phyloP scores from a whole-genome alignment of 2,329 filamentous ascomycete genomes.

The Colletotrichum sp. region DNA sequence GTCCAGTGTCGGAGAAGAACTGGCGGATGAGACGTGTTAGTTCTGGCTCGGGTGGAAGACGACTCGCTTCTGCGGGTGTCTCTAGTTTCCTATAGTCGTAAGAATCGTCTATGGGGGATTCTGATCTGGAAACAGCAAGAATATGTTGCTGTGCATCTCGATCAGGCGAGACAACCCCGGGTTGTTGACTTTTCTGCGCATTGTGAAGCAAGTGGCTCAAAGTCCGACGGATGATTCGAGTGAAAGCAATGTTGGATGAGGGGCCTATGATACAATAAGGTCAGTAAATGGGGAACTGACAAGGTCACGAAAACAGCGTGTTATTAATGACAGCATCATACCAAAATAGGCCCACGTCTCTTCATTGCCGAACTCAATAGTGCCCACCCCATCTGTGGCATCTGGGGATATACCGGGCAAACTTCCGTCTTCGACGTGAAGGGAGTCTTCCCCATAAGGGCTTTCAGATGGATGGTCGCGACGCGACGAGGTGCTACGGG shows the following conservation, averaged over 20 bases:
- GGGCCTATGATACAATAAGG: slow-evolving; percentile 3
- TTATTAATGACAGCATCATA: neutral
- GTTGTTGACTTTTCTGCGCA: neutral
- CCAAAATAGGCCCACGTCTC: slow-evolving; percentile 25
- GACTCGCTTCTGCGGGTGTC: neutral
- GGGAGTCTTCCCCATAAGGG: neutral
- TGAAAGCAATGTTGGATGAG: slow-evolving; percentile 28
- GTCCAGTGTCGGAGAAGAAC: slow-evolving; percentile 32
- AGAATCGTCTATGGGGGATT: neutral
- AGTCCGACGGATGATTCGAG: slow-evolving; percentile 21
- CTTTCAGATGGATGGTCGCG: neutral
- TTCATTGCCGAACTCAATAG: slow-evolving; percentile 26
- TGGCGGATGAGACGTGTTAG: slow-evolving; percentile 23
- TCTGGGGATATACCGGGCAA: slow-evolving; percentile 19
- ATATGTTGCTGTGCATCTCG: neutral
- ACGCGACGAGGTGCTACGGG: neutral
- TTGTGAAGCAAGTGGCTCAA: slow-evolving; percentile 13
- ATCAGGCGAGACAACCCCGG: neutral
- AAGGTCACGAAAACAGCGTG: neutral
- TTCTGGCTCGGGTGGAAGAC: slow-evolving; percentile 22
- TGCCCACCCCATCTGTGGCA: slow-evolving; percentile 26
- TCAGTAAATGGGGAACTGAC: neutral
- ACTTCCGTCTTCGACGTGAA: slow-evolving; percentile 17
- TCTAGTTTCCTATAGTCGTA: slow-evolving; percentile 1
- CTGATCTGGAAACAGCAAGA: slow-evolving; percentile 5